phyloP scores from a whole-genome alignment of 768 basidiomycete genomes.

The Panaeolus papilionaceus region DNA sequence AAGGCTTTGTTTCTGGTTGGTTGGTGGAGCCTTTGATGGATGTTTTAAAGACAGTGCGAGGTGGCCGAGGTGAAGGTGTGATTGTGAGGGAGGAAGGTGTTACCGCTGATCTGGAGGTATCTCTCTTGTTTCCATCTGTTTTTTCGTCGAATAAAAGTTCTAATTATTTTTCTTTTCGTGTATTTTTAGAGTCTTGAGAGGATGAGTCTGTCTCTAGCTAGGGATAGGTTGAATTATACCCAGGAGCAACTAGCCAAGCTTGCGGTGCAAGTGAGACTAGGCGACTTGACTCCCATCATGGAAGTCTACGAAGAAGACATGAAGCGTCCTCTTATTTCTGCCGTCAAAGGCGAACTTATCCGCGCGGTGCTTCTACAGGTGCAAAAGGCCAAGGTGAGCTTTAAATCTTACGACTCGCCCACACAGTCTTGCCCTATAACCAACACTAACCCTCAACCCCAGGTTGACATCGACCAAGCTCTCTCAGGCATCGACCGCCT shows the following conservation, averaged over 20 bases:
- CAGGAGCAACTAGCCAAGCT: constrained; percentile 69
- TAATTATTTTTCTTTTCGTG: neutral
- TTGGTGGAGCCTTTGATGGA: constrained; percentile 85
- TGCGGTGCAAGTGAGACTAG: constrained; percentile 68
- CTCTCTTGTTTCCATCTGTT: neutral
- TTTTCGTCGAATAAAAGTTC: neutral
- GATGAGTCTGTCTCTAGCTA: constrained; percentile 87
- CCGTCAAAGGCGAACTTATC: constrained; percentile 79
- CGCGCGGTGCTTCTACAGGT: constrained; percentile 90
- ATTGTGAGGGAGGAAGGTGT: constrained; percentile 86
- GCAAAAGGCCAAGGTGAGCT: constrained; percentile 88
- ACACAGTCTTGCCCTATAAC: neutral
- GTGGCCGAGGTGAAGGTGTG: constrained; percentile 75
- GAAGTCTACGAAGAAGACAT: constrained; percentile 93
- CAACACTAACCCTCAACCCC: neutral
- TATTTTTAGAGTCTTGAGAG: constrained; percentile 82
- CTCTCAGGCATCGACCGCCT: constrained; percentile 92
- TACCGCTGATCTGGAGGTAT: constrained; percentile 82
- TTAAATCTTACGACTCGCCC: constrained; percentile 4
- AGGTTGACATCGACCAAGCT: constrained; percentile 94
- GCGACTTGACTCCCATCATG: constrained; percentile 88
- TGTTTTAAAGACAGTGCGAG: constrained; percentile 82
- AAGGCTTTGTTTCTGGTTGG: constrained; percentile 83
- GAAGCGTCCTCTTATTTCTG: constrained; percentile 83
- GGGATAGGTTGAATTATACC: constrained; percentile 76